These are phyloP conservation scores for Halophytophthora batemanensis DNA, from an alignment of 352 stramenopile genomes.

Conservation along the genomic window DNA sequence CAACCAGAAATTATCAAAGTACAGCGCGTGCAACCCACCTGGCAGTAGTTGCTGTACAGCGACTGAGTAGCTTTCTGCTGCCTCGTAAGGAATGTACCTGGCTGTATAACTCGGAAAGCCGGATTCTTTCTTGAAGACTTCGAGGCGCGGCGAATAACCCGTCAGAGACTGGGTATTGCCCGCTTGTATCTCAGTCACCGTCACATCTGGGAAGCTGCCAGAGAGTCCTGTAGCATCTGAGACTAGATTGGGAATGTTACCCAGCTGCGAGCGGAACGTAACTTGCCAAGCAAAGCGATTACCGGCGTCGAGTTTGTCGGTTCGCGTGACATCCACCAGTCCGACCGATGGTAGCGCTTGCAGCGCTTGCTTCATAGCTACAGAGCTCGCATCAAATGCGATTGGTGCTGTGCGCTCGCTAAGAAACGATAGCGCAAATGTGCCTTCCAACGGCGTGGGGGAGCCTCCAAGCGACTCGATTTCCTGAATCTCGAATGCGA, in stretches of 20 bases:
- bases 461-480: conserved; percentile 88
- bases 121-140: conserved; percentile 89
- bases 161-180: conserved; percentile 73
- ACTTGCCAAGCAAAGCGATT: conserved; percentile 92
- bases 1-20: conserved; percentile 97
- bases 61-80: conserved; percentile 80
- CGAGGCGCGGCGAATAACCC: conserved; percentile 62
- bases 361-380: conserved; percentile 85
- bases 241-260: conserved; percentile 71
- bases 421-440: conserved; percentile 86
- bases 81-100: conserved; percentile 76
- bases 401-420: conserved; percentile 75
- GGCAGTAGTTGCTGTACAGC: conserved; percentile 89
- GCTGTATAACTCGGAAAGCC: conserved; percentile 92
- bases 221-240: conserved; percentile 39
- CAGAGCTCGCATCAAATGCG: conserved; percentile 81
- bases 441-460: conserved; percentile 91
- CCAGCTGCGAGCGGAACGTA: conserved; percentile 90
- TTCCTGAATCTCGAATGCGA: conserved; percentile 93
- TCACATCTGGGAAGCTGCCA: conserved; percentile 51
- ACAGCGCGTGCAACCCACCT: conserved; percentile 87
- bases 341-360: conserved; percentile 87
- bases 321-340: conserved; percentile 87
- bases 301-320: conserved; percentile 55
- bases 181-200: conserved; percentile 61